A percentile compares a stretch with the other conserved stretches of the same genome.
These are phyloP conservation scores for Euphorbia peplus DNA, from an alignment of 345 rosid genomes.

Conservation along the genomic window DNA sequence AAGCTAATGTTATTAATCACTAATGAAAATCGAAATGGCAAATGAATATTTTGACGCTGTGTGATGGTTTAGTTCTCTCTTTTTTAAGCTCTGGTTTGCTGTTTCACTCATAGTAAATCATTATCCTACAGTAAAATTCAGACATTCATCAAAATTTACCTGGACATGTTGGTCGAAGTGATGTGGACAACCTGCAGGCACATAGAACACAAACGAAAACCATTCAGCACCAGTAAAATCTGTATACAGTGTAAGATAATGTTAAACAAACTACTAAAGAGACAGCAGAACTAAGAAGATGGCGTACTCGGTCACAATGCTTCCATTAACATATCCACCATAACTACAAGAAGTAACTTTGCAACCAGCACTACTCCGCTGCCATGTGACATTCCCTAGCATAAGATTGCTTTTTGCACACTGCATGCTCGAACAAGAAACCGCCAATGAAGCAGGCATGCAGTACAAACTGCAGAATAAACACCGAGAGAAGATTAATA, in stretches of 20 bases:
- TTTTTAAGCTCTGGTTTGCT: too few relatives aligned
- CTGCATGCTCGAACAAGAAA: slow-evolving; percentile 95
- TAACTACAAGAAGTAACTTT: slow-evolving; percentile 77
- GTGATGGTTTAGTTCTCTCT: too few relatives aligned
- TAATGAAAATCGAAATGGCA: too few relatives aligned
- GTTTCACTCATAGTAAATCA: too few relatives aligned
- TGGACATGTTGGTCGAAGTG: slow-evolving; percentile 88
- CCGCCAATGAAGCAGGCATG: slow-evolving; percentile 79
- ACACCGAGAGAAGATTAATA: slow-evolving; percentile 13
- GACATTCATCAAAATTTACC: slow-evolving; percentile 40
- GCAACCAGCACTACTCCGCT: slow-evolving; percentile 86
- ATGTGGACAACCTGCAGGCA: slow-evolving; percentile 62
- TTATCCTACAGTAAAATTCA: too few relatives aligned
- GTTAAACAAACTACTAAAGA: slow-evolving; percentile 1
- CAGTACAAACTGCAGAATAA: slow-evolving; percentile 68
- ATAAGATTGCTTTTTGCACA: slow-evolving; percentile 79
- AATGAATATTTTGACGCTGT: too few relatives aligned
- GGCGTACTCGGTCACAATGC: slow-evolving; percentile 64
- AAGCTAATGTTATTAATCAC: neutral
- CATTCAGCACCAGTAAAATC: neutral
- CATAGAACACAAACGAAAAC: slow-evolving; percentile 6
- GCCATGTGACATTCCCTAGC: slow-evolving; percentile 69
- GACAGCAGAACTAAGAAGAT: slow-evolving; percentile 6
- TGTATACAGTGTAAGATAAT: neutral
- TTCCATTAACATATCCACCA: slow-evolving; percentile 73